Conservation (phyloP, 768 basidiomycete species). For the Lentinula sp. region DNA sequence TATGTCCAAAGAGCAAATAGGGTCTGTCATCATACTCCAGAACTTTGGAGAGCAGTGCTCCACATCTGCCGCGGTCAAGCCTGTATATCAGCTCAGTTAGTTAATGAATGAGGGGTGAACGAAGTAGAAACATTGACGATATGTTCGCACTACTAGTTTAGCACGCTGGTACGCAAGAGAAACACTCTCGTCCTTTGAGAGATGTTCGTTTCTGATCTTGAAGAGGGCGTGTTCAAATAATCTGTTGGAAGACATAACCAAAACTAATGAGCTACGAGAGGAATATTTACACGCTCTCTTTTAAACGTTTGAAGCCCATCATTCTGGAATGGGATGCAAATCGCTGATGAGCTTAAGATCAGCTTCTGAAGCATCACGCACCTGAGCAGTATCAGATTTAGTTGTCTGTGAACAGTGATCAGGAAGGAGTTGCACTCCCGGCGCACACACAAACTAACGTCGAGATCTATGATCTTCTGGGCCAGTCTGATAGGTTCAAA, state of each 20-base stretch:
- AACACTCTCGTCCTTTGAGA: slow-evolving; percentile 39
- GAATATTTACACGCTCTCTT: neutral
- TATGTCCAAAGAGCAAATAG: slow-evolving; percentile 42
- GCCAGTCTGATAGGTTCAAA: neutral
- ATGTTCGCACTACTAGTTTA: slow-evolving; percentile 40
- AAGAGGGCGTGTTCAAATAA: slow-evolving; percentile 43
- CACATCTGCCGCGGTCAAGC: slow-evolving; percentile 39
- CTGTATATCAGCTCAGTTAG: slow-evolving; percentile 17
- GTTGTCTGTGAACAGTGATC: neutral
- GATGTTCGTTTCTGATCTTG: slow-evolving; percentile 33
- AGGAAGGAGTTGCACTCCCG: neutral
- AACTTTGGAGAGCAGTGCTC: slow-evolving; percentile 41
- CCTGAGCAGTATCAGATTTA: neutral
- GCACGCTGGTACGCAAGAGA: slow-evolving; percentile 46
- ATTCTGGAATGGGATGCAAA: neutral
- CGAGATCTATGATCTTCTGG: neutral
- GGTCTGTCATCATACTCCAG: slow-evolving; percentile 51
- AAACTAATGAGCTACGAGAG: neutral
- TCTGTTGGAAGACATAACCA: slow-evolving; percentile 25
- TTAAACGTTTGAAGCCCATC: neutral
- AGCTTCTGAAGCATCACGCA: neutral
- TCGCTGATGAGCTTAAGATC: neutral
- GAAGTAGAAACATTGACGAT: slow-evolving; percentile 27
- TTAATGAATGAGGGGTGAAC: neutral
- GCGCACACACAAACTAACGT: neutral